A percentile compares a stretch with the other conserved stretches of the same genome.
Evolutionary conservation across 768 basidiomycete genomes (phyloP).

Genomic region (Cantharellus anzutake): DNA sequence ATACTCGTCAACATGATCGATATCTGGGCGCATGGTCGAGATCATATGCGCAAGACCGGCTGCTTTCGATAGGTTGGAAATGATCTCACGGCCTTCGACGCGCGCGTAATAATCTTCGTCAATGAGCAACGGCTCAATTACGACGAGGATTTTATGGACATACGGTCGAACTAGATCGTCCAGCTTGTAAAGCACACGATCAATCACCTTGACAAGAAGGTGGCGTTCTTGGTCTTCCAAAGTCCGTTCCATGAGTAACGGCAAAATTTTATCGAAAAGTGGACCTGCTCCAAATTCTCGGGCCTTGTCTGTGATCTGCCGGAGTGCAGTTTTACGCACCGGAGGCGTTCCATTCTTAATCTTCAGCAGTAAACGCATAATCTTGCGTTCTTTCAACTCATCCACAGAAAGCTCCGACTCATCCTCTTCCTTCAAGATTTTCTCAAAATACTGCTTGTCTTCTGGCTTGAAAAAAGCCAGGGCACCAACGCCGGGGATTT

Average conservation of each 20-base stretch:
- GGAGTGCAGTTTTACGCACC: slow-evolving; percentile 89
- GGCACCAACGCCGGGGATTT: slow-evolving; percentile 94
- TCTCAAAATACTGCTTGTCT: slow-evolving; percentile 94
- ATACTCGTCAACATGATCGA: slow-evolving; percentile 98
- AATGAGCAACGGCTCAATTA: slow-evolving; percentile 96
- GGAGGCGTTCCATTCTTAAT: slow-evolving; percentile 99
- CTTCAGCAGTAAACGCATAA: slow-evolving; percentile 92
- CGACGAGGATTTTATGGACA: slow-evolving; percentile 98
- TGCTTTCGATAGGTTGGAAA: slow-evolving; percentile 94
- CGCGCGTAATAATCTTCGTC: slow-evolving; percentile 95
- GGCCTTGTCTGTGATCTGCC: slow-evolving; percentile 98
- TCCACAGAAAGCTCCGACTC: slow-evolving; percentile 85
- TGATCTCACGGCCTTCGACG: slow-evolving; percentile 98
- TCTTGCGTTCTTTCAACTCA: slow-evolving; percentile 99
- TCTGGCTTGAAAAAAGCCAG: slow-evolving; percentile 97
- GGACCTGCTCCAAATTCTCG: slow-evolving; percentile 97
- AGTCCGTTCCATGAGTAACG: slow-evolving; percentile 92
- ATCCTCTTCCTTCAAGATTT: slow-evolving; percentile 88
- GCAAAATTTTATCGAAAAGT: slow-evolving; percentile 95
- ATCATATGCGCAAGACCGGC: slow-evolving; percentile 99
- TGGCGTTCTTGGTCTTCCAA: slow-evolving; percentile 98
- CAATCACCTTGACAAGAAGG: slow-evolving; percentile 95
- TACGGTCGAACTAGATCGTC: slow-evolving; percentile 98
- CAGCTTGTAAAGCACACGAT: slow-evolving; percentile 94
- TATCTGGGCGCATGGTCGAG: slow-evolving; percentile 99